Conservation (phyloP, 2,329 filamentous ascomycete genomes). For the Xylaria sp. region DNA sequence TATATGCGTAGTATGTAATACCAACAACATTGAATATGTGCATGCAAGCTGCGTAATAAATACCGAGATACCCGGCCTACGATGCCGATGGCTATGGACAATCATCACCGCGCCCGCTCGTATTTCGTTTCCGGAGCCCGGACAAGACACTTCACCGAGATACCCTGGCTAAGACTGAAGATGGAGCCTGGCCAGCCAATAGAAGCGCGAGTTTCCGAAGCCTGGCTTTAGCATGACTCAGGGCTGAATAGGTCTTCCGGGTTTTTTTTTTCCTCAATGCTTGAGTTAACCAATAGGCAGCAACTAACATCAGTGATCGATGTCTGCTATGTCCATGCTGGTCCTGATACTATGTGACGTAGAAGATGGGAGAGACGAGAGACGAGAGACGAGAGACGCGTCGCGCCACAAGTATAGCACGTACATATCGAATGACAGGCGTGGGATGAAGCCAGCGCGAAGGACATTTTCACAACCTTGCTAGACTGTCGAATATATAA, state of each 20-base stretch:
- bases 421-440: neutral
- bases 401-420: neutral
- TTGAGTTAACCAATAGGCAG: conserved; percentile 16
- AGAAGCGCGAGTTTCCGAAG: neutral
- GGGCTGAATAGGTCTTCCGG: neutral
- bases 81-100: neutral
- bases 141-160: conserved; percentile 4
- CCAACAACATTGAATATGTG: no score
- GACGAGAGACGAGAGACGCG: neutral
- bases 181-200: conserved; percentile 7
- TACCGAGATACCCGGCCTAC: neutral
- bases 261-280: neutral
- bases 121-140: conserved; percentile 25
- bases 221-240: neutral
- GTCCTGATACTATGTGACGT: neutral
- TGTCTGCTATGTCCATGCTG: neutral
- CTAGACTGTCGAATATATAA: conserved; percentile 6
- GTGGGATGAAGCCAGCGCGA: neutral
- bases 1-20: no score
- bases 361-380: neutral
- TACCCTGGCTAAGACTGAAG: neutral
- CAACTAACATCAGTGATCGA: neutral
- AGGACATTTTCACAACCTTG: neutral
- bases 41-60: no score
- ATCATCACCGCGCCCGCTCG: conserved; percentile 1